Base-by-base conservation (phyloP, 768 basidiomycete genomes). In the Tricholoma bakamatsutake region DNA sequence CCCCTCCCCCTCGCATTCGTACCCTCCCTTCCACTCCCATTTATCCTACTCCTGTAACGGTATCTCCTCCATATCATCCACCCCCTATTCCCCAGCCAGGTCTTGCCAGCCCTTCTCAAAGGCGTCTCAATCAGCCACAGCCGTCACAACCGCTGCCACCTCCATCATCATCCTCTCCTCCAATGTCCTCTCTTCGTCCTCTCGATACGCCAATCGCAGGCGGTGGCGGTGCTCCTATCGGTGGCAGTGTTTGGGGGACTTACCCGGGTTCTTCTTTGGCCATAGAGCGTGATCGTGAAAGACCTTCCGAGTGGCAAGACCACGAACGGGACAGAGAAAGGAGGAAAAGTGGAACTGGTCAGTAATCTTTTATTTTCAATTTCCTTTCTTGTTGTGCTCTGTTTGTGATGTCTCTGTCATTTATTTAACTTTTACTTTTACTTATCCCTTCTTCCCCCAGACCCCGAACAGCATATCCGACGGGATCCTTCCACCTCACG, bases 121-220 rank as follows among this genome's bases (percentile, higher is more conserved):
- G 46, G 9, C 46, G 46, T 8, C 46, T 31, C 4, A 47, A 47
- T 47, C 21, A 24, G 21, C 21, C 21, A 24, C 21, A 24, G 21
- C 3, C 21, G 3, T 24, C 21, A 24, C 21, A 24, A 24, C 75
- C 42, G 81, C 64, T 59, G 75, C 68, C 69, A 80, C 67, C 66
- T 74, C 74, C 40, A 82, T 64, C 59, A 76, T 68, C 69, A 81
- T 67, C 66, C 74, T 74, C 56, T 66, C 69, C 43, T 37, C 35
- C 63, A 46, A 73, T 58, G 66, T 64, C 64, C 11, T 68, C 69
- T 4, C 65, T 72, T 9, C 62, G 67, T 1, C 69, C 70, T 33
- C 59, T 60, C 54, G 52, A 64, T 67, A 62, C 56, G 18, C 56
- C 53, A 48, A 57, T 56, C 31, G 48, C 50, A 1, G 53, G 37